Conservation (phyloP, 257 asterid species). For the Solanum sparsipilum region DNA sequence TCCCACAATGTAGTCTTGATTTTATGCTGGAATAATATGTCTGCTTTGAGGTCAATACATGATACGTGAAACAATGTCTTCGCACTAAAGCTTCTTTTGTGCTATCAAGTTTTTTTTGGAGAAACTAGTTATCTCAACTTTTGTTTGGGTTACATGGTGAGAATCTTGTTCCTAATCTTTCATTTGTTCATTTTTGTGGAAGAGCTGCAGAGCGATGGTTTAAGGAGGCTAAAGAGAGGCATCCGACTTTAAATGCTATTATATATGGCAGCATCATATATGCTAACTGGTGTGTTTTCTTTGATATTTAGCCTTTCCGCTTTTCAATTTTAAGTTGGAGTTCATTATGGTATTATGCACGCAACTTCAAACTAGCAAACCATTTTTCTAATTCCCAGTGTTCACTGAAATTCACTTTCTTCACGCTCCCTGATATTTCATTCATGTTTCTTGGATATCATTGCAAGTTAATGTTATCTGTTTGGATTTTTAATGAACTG, state of each 20-base stretch:
- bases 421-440: background rate
- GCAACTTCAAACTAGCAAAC: background rate
- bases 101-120: background rate
- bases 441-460: background rate
- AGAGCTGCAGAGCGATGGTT: slow-evolving; percentile 97
- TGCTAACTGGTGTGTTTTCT: slow-evolving; percentile 63
- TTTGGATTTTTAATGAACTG: slow-evolving; percentile 4
- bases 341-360: background rate
- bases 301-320: background rate
- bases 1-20: background rate
- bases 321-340: background rate
- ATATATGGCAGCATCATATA: slow-evolving; percentile 88
- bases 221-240: slow-evolving; percentile 76
- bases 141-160: background rate
- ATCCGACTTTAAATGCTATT: slow-evolving; percentile 52
- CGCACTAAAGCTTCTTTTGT: background rate
- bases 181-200: slow-evolving; percentile 27
- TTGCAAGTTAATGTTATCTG: slow-evolving; percentile 5
- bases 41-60: background rate
- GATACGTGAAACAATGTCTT: background rate
- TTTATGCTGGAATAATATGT: background rate
- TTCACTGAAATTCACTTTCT: background rate
- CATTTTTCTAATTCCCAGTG: background rate
- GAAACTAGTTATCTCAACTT: background rate
- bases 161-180: background rate